A percentile compares a stretch with the other conserved stretches of the same genome.
phyloP scores from a whole-genome alignment of 371 early-diverging fungal species.

The Sporodiniella umbellata region DNA sequence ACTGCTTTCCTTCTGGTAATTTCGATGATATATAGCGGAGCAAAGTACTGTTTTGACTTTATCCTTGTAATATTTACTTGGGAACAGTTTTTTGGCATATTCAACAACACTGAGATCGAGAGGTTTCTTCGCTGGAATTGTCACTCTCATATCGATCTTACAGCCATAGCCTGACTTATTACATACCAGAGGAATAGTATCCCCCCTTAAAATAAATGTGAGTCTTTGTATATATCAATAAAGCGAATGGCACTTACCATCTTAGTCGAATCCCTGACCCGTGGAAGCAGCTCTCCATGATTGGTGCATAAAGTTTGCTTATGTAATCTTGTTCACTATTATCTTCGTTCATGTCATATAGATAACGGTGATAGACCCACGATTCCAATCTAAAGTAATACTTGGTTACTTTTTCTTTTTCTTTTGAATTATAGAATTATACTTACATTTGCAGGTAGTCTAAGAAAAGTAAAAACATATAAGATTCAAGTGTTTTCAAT shows the following conservation, averaged over 20 bases:
- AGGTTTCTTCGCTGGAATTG: background rate
- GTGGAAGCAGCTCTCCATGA: conserved; percentile 5
- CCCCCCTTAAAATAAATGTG: conserved; percentile 2
- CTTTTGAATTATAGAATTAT: background rate
- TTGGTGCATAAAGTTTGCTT: background rate
- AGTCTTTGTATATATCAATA: conserved; percentile 3
- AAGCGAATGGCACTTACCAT: conserved; percentile 6
- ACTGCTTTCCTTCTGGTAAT: conserved; percentile 5
- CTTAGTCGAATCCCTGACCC: conserved; percentile 1
- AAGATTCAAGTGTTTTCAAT: too few species aligned
- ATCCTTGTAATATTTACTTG: conserved; percentile 10
- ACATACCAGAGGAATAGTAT: conserved; percentile 8
- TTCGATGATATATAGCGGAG: conserved; percentile 4
- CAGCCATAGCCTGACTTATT: conserved; percentile 9
- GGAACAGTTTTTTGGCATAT: conserved; percentile 6
- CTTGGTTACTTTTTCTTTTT: background rate
- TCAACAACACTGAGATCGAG: conserved; percentile 8
- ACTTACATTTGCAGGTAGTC: background rate
- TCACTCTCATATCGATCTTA: conserved; percentile 14
- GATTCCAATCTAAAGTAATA: conserved; percentile 4
- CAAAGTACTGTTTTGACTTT: conserved; percentile 3
- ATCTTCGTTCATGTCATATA: conserved; percentile 4
- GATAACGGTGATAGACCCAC: background rate
- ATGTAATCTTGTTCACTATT: conserved; percentile 9
- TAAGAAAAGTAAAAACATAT: too few species aligned